These are phyloP conservation scores for Rachicladosporium sp. DNA, from an alignment of 2,329 filamentous ascomycete species.

Conservation along the genomic window DNA sequence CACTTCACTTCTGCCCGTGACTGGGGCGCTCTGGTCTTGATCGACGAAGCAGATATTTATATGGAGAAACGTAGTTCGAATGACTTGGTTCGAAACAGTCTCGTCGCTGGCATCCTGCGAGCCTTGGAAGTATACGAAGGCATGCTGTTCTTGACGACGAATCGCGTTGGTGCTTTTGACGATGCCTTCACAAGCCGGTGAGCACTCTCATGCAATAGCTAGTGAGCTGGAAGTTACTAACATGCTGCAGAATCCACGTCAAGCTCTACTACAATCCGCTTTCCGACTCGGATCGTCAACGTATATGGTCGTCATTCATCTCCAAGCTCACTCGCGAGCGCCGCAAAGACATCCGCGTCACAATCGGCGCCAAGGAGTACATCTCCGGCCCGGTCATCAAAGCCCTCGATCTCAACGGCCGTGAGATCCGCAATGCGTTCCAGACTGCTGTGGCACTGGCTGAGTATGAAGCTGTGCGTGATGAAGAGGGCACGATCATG, in stretches of 20 bases:
- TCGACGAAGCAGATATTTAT: conserved; percentile 74
- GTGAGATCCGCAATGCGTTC: conserved; percentile 27
- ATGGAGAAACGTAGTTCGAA: conserved; percentile 67
- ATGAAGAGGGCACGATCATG: not conserved
- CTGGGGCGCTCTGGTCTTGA: conserved; percentile 43
- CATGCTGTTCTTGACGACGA: conserved; percentile 27
- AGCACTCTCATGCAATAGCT: too few relatives aligned
- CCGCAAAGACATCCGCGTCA: conserved; percentile 1
- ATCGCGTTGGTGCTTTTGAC: conserved; percentile 25
- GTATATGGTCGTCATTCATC: conserved; percentile 4
- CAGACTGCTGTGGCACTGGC: conserved; percentile 25
- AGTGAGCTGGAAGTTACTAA: too few relatives aligned
- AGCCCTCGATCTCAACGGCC: conserved; percentile 19
- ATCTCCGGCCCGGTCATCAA: not conserved
- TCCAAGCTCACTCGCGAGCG: conserved; percentile 2
- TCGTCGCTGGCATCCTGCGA: conserved; percentile 47
- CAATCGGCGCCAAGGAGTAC: conserved; percentile 1
- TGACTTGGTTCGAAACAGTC: conserved; percentile 67
- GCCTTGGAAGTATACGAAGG: conserved; percentile 27
- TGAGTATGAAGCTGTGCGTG: not conserved
- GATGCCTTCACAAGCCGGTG: conserved; percentile 20
- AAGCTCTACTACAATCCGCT: conserved; percentile 16
- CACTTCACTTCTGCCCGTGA: conserved; percentile 37
- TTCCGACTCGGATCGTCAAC: conserved; percentile 1
- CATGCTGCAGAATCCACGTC: conserved; percentile 16